Base-by-base conservation (phyloP, 2,329 filamentous ascomycete genomes). In the Colletotrichum sidae region DNA sequence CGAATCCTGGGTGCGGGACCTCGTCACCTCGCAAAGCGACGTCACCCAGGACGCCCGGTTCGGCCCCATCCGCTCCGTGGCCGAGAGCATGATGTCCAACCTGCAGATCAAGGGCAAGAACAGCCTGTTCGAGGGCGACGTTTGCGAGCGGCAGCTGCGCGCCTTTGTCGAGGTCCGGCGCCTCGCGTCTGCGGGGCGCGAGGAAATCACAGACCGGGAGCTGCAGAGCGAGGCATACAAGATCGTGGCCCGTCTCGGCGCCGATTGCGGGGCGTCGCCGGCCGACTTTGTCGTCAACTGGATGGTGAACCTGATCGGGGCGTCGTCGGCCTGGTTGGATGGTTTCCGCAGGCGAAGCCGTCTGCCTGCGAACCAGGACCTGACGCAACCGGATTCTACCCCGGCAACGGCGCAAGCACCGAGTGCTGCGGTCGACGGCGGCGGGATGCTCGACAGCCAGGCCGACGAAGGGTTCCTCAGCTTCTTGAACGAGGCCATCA, bases 41-140 rank as follows among this genome's bases (percentile, higher is more conserved):
- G 45, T 74, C 0, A 57, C 69, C 1, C 53, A 55, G 2, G 68
- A 58, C 34, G 74, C 74, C 2, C 68, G 67, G 1, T 67, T 75
- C 12, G 65, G 68, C 1, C 71, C 72, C 0, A 69, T 75, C 37
- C 69, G 71, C 2, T 70, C 69, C 4, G 55, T 68, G 4, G 61
- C 62, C 0, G 72, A 71, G 45, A 70, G 71, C 1, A 61, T 72
- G 1, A 64, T 74, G n/a, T 59, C 66, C 3, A 60, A 62, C 8
- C 60, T 74, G 6, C 67, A 68, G 33, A 75, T 76, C 2, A 74
- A 72, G 8, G 72, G 74, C 1, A 76, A 76, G 34, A 52, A 59
- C 0, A 67, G 64, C 0, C 68, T 73, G 0, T 76, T 75, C 9
- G 71, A 76, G 13, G 44, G 62, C 0, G 75, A 72, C 2, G 69